These are phyloP conservation scores for Athelia sp. DNA, from an alignment of 1,284 basidiomycete genomes.

Conservation along the genomic window DNA sequence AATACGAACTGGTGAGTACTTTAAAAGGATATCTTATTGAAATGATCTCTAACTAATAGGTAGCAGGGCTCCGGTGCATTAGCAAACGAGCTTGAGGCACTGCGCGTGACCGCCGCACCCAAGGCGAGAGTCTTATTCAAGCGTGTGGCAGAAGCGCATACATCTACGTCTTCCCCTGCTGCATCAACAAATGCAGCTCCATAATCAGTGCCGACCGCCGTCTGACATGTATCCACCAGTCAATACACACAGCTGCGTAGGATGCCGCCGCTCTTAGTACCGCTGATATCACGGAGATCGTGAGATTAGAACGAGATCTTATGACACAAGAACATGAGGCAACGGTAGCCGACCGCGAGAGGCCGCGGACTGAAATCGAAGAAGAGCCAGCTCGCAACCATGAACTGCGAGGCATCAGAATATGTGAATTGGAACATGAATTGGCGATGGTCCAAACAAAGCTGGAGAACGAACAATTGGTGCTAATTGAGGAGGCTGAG, in stretches of 20 bases:
- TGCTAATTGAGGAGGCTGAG: constrained; percentile 54
- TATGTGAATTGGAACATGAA: constrained; percentile 57
- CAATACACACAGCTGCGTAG: constrained; percentile 30
- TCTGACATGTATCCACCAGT: constrained; percentile 26
- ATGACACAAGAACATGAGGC: constrained; percentile 46
- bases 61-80: no score
- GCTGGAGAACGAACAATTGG: constrained; percentile 49
- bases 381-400: constrained; percentile 41
- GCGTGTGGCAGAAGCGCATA: no score
- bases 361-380: constrained; percentile 39
- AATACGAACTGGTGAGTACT: no score
- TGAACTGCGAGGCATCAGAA: constrained; percentile 48
- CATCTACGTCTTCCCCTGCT: no score
- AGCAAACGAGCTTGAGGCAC: no score
- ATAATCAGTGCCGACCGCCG: no score
- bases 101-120: no score
- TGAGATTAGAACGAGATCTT: constrained; percentile 56
- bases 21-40: no score
- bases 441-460: constrained; percentile 50
- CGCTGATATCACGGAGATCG: constrained; percentile 50
- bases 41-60: no score
- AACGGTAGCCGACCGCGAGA: constrained; percentile 46
- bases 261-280: constrained; percentile 52
- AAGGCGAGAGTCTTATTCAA: no score
- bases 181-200: no score